These are phyloP conservation scores for Mortierella sp. DNA, from an alignment of 371 early-diverging fungal genomes.

Conservation along the genomic window DNA sequence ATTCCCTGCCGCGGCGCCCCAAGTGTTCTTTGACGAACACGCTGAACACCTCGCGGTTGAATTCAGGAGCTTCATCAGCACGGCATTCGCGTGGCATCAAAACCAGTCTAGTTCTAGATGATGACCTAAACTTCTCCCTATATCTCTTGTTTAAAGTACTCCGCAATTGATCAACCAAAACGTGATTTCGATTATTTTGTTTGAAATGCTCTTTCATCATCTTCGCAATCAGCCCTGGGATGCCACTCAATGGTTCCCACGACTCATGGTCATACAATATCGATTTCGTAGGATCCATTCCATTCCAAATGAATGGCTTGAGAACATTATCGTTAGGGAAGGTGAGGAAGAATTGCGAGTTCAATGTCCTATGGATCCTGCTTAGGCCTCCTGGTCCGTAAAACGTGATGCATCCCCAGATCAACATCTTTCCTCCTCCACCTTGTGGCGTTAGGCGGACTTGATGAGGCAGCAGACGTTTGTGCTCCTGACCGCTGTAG, in stretches of 20 bases:
- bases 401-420: neutral
- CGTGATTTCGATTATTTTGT: too few species aligned
- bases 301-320: neutral
- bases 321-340: slow-evolving; percentile 10
- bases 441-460: neutral
- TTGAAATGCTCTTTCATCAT: too few species aligned
- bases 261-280: too few species aligned
- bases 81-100: too few species aligned
- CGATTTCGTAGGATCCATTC: neutral
- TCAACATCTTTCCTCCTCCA: neutral
- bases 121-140: too few species aligned
- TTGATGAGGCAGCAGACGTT: neutral
- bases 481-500: neutral
- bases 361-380: neutral
- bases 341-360: slow-evolving; percentile 34
- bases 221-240: too few species aligned
- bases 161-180: too few species aligned
- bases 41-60: neutral
- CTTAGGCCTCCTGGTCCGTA: neutral
- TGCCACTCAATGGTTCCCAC: too few species aligned
- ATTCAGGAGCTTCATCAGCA: too few species aligned
- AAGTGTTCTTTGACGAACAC: neutral
- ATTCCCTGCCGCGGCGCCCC: too few species aligned
- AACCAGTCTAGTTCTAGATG: too few species aligned
- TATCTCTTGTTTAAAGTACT: too few species aligned